phyloP scores from a whole-genome alignment of 441 rosid species.

The Pelargonium fulgidum region DNA sequence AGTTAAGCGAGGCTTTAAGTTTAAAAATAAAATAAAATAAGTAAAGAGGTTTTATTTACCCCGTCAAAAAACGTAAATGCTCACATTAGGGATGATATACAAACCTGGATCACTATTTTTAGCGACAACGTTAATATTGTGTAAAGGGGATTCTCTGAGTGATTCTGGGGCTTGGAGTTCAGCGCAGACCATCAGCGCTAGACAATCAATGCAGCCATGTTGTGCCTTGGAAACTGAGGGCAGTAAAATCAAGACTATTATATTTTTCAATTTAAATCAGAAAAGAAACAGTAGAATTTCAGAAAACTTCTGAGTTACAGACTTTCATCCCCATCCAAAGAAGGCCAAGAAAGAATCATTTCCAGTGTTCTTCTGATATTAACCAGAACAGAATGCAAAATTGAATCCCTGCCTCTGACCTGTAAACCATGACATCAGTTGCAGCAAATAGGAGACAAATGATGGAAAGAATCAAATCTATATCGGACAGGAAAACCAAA shows the following conservation, averaged over 20 bases:
- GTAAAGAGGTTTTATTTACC: too few relatives aligned
- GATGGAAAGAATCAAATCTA: constrained; percentile 11
- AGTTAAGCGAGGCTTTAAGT: constrained; percentile 21
- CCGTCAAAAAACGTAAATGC: constrained; percentile 8
- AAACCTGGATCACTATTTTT: constrained; percentile 33
- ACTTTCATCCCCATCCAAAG: constrained; percentile 65
- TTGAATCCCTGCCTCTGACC: constrained; percentile 60
- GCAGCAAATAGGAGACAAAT: constrained; percentile 14
- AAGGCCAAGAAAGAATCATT: constrained; percentile 65
- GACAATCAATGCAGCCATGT: constrained; percentile 90
- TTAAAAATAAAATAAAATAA: too few relatives aligned
- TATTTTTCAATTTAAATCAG: not conserved
- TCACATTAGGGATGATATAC: constrained; percentile 21
- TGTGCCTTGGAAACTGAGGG: constrained; percentile 78
- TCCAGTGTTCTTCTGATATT: constrained; percentile 50
- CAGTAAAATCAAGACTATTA: constrained; percentile 12
- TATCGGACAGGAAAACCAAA: constrained; percentile 12
- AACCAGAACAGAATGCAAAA: constrained; percentile 39
- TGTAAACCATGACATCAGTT: constrained; percentile 29
- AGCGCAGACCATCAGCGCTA: constrained; percentile 73
- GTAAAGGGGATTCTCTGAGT: constrained; percentile 25
- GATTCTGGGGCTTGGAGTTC: constrained; percentile 53
- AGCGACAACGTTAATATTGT: constrained; percentile 23
- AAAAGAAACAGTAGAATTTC: constrained; percentile 10
- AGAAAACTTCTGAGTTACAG: constrained; percentile 20